Evolutionary conservation across 2,329 filamentous ascomycete genomes (phyloP).

Genomic region (Mollisia scopiformis): DNA sequence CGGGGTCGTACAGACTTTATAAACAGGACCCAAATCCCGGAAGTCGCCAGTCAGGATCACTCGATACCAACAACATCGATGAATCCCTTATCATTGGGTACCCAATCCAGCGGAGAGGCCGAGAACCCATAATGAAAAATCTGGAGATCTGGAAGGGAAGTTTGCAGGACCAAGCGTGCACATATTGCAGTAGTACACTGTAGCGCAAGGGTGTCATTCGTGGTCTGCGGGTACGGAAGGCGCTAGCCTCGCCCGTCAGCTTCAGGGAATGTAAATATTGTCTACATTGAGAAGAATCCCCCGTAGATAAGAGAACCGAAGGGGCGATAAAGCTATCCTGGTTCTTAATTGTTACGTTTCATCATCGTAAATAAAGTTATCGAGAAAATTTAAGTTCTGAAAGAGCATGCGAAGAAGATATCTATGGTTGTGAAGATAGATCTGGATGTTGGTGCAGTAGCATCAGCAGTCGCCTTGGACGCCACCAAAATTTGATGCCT

Average conservation of each 20-base stretch:
- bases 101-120: background rate
- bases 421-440: too few species aligned
- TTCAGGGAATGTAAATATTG: constrained; percentile 5
- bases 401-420: background rate
- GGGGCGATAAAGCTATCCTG: constrained; percentile 1
- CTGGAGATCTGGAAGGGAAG: background rate
- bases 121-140: background rate
- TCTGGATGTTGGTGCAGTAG: too few species aligned
- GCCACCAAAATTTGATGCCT: background rate
- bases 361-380: background rate
- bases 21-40: background rate
- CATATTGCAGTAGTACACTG: background rate
- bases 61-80: background rate
- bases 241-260: constrained; percentile 1
- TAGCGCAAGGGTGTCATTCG: background rate
- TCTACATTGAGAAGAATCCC: constrained; percentile 1
- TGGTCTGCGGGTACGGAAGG: background rate
- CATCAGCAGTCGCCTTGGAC: background rate
- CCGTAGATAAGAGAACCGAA: constrained; percentile 5
- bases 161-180: background rate
- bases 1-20: background rate
- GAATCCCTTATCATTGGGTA: background rate
- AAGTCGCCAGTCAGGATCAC: background rate
- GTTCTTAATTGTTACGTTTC: constrained; percentile 5
- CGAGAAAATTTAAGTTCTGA: background rate